Percentiles rank a stretch among this genome's conserved stretches.
Conservation (phyloP, 306 rosid genomes). For the Hippophae rhamnoides region DNA sequence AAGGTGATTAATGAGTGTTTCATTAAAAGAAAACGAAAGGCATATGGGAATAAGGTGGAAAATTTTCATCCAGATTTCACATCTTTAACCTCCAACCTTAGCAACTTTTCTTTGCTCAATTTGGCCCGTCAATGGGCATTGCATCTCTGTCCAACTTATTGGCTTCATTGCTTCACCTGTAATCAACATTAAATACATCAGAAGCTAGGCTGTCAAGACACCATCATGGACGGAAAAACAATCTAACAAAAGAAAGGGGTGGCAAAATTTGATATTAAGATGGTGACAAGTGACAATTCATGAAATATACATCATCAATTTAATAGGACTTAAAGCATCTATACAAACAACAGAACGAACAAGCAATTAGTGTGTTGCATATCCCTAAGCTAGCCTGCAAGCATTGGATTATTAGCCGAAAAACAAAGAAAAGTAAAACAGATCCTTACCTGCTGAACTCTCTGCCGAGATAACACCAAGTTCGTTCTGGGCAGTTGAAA, state of each 20-base stretch:
- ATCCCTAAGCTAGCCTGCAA: too few species aligned
- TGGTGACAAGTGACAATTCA: too few species aligned
- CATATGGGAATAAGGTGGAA: too few species aligned
- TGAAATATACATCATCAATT: too few species aligned
- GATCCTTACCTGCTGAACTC: slow-evolving; percentile 62
- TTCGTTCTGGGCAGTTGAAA: slow-evolving; percentile 89
- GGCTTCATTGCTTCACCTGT: slow-evolving; percentile 78
- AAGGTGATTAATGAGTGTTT: too few species aligned
- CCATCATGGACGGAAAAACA: neutral
- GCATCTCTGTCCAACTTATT: slow-evolving; percentile 91
- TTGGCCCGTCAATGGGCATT: slow-evolving; percentile 76
- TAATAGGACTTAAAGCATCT: too few species aligned
- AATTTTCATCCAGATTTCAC: too few species aligned
- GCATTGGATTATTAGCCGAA: neutral
- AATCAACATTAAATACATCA: slow-evolving; percentile 17
- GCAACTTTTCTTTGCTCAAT: slow-evolving; percentile 87
- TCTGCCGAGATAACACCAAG: slow-evolving; percentile 85
- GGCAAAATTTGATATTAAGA: too few species aligned
- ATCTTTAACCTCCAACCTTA: slow-evolving; percentile 48
- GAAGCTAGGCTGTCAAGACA: slow-evolving; percentile 5
- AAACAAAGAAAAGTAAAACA: slow-evolving; percentile 3
- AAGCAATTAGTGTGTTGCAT: too few species aligned
- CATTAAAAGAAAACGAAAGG: too few species aligned
- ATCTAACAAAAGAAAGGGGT: too few species aligned
- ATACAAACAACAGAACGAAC: too few species aligned